A percentile compares a stretch with the other conserved stretches of the same genome.
Conservation (phyloP, 805 yeast species). For the Peterozyma toletana region DNA sequence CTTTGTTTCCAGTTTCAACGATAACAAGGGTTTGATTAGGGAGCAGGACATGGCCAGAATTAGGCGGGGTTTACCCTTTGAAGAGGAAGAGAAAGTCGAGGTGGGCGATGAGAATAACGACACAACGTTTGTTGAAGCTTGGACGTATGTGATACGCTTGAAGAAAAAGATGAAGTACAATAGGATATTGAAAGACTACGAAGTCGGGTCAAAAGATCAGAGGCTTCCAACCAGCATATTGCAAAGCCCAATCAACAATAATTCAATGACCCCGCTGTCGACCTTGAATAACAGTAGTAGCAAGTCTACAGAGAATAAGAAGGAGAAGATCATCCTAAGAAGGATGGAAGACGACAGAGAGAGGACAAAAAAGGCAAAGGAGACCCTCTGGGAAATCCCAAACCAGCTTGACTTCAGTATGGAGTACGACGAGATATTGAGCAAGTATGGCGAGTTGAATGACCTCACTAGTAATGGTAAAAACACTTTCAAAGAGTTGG, state of each 20-base stretch:
- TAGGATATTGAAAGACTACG: conserved; percentile 14
- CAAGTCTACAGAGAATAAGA: not conserved
- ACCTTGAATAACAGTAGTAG: not conserved
- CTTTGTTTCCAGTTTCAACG: conserved; percentile 18
- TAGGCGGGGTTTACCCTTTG: conserved; percentile 1
- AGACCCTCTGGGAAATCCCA: conserved; percentile 66
- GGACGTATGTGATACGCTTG: conserved; percentile 39
- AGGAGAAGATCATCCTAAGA: conserved; percentile 47
- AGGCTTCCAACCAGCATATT: conserved; percentile 14
- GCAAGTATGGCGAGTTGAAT: conserved; percentile 33
- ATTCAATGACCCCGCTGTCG: conserved; percentile 2
- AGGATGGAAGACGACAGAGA: conserved; percentile 94
- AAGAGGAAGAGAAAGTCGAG: not conserved
- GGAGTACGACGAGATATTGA: conserved; percentile 46
- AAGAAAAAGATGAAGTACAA: conserved; percentile 47
- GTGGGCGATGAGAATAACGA: conserved; percentile 7
- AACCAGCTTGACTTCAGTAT: conserved; percentile 29
- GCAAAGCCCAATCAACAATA: conserved; percentile 7
- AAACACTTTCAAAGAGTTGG: conserved; percentile 43
- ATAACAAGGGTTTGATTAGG: conserved; percentile 23
- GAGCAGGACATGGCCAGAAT: conserved; percentile 27
- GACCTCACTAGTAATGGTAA: conserved; percentile 9
- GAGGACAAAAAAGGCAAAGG: conserved; percentile 78
- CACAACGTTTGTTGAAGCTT: conserved; percentile 26
- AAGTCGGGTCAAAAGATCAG: conserved; percentile 27